These are phyloP conservation scores for Zymoseptoria pseudotritici DNA, from an alignment of 2,329 filamentous ascomycete genomes.

Conservation along the genomic window DNA sequence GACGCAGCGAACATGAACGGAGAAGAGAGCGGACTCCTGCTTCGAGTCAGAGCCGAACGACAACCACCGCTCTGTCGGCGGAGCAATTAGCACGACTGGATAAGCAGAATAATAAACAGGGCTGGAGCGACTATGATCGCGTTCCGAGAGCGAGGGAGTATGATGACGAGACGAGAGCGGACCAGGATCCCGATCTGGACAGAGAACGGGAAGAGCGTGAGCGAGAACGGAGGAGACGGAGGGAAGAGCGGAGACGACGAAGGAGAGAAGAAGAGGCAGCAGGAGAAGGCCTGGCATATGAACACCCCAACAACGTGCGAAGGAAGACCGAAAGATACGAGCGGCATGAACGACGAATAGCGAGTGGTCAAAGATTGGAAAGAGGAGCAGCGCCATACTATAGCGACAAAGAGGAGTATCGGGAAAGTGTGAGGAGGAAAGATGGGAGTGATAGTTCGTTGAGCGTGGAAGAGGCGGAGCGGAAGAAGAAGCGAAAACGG, in stretches of 20 bases:
- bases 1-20: slow-evolving; percentile 8
- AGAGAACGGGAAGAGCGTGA: slow-evolving; percentile 2
- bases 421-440: slow-evolving; percentile 35
- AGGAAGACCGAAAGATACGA: slow-evolving; percentile 24
- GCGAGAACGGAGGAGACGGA: slow-evolving; percentile 20
- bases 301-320: slow-evolving; percentile 16
- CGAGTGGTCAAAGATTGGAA: slow-evolving; percentile 43
- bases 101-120: slow-evolving; percentile 51
- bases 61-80: slow-evolving; percentile 37
- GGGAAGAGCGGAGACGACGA: slow-evolving; percentile 26
- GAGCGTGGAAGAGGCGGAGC: slow-evolving; percentile 31
- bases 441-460: slow-evolving; percentile 31
- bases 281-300: slow-evolving; percentile 23
- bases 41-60: slow-evolving; percentile 21
- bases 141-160: slow-evolving; percentile 39
- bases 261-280: slow-evolving; percentile 33
- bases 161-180: slow-evolving; percentile 23
- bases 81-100: slow-evolving; percentile 61
- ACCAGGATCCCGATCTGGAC: slow-evolving; percentile 24
- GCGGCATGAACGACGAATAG: slow-evolving; percentile 33
- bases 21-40: slow-evolving; percentile 10
- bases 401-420: slow-evolving; percentile 33
- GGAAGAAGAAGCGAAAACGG: slow-evolving; percentile 47
- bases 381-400: slow-evolving; percentile 26
- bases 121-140: slow-evolving; percentile 35